These are phyloP conservation scores for Hyphopichia pseudoburtonii DNA, from an alignment of 1,139 yeast species.

Conservation along the genomic window DNA sequence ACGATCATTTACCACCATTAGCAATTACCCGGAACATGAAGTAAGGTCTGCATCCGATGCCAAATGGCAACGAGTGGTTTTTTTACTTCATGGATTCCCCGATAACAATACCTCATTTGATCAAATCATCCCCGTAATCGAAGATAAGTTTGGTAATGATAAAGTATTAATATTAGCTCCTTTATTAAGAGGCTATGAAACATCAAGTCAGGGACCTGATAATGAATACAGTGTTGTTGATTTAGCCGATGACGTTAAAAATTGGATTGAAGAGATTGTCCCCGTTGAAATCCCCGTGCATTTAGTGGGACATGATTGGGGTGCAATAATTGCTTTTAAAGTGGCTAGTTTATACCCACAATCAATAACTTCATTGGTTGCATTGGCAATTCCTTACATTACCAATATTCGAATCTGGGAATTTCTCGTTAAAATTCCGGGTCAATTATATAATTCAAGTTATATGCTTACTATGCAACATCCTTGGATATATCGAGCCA, in stretches of 20 bases:
- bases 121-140: conserved; percentile 24
- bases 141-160: conserved; percentile 18
- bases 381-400: conserved; percentile 43
- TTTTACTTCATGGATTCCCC: conserved; percentile 46
- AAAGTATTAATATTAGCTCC: conserved; percentile 35
- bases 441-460: conserved; percentile 35
- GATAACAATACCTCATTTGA: conserved; percentile 35
- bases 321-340: conserved; percentile 39
- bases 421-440: conserved; percentile 29
- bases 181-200: conserved; percentile 43
- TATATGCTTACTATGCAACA: conserved; percentile 46
- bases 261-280: conserved; percentile 30
- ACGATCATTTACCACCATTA: conserved; percentile 27
- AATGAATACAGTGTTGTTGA: conserved; percentile 28
- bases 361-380: conserved; percentile 32
- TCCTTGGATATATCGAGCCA: conserved; percentile 22
- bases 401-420: conserved; percentile 29
- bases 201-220: conserved; percentile 29
- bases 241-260: conserved; percentile 36
- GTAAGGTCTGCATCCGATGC: conserved; percentile 12
- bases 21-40: conserved; percentile 18
- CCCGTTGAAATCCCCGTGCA: conserved; percentile 32
- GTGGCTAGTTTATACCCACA: conserved; percentile 39
- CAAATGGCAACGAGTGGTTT: conserved; percentile 25
- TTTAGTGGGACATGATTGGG: conserved; percentile 50